These are phyloP conservation scores for Daedaleopsis nitida DNA, from an alignment of 768 basidiomycete genomes.

Conservation along the genomic window DNA sequence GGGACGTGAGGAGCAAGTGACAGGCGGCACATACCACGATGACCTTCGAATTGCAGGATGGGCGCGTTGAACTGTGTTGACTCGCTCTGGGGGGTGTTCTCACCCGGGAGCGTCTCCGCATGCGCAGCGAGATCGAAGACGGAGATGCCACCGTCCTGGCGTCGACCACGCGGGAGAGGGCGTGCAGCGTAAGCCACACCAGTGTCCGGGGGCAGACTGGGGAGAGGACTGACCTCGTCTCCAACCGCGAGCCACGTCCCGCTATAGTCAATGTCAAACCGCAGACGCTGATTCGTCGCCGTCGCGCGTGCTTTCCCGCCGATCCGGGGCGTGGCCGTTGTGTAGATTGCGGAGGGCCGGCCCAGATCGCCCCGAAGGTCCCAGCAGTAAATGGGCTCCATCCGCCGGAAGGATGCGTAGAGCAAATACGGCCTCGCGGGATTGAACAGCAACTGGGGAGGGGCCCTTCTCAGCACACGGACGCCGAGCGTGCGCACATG, in stretches of 20 bases:
- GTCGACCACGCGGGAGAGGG: neutral
- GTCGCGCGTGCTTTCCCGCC: slow-evolving; percentile 1
- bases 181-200: neutral
- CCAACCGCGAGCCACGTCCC: slow-evolving; percentile 69
- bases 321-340: slow-evolving; percentile 1
- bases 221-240: slow-evolving; percentile 54
- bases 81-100: slow-evolving; percentile 8
- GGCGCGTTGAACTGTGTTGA: slow-evolving; percentile 13
- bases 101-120: slow-evolving; percentile 2
- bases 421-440: slow-evolving; percentile 69
- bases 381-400: slow-evolving; percentile 68
- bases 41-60: slow-evolving; percentile 15
- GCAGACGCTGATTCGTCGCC: slow-evolving; percentile 71
- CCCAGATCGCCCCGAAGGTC: slow-evolving; percentile 68
- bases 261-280: slow-evolving; percentile 75
- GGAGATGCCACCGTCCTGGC: slow-evolving; percentile 58
- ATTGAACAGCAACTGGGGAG: slow-evolving; percentile 73
- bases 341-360: slow-evolving; percentile 42
- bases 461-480: neutral
- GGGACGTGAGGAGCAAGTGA: slow-evolving; percentile 2
- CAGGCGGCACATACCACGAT: slow-evolving; percentile 13
- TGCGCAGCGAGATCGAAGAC: slow-evolving; percentile 54
- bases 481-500: neutral
- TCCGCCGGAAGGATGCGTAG: slow-evolving; percentile 77
- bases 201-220: neutral